These are phyloP conservation scores for Thymus quinquecostatus DNA, from an alignment of 257 asterid species.

Conservation along the genomic window DNA sequence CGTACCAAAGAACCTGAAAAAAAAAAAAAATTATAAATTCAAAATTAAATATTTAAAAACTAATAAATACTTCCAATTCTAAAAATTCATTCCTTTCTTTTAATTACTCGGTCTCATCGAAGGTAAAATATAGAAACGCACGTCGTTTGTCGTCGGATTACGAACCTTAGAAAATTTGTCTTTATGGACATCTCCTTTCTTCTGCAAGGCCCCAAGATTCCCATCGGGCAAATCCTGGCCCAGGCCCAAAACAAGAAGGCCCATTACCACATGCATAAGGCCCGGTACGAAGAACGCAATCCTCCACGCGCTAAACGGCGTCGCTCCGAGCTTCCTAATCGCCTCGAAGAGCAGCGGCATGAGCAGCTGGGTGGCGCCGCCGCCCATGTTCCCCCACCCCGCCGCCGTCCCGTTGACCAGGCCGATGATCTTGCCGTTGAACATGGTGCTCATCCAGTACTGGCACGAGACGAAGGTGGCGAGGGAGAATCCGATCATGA, in stretches of 20 bases:
- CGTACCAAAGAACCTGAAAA: constrained; percentile 49
- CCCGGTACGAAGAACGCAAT: constrained; percentile 63
- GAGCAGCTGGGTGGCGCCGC: constrained; percentile 61
- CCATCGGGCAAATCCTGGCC: constrained; percentile 76
- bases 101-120: too few relatives aligned
- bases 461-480: constrained; percentile 71
- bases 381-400: constrained; percentile 78
- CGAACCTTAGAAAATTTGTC: constrained; percentile 48
- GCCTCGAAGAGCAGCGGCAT: constrained; percentile 59
- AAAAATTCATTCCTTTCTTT: too few relatives aligned
- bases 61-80: too few relatives aligned
- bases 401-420: constrained; percentile 62
- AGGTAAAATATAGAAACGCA: too few relatives aligned
- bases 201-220: constrained; percentile 42
- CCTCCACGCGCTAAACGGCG: constrained; percentile 64
- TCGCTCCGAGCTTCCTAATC: constrained; percentile 44
- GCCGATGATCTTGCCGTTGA: constrained; percentile 54
- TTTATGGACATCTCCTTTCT: constrained; percentile 47
- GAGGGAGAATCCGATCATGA: constrained; percentile 65
- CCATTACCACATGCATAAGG: constrained; percentile 53
- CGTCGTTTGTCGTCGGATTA: too few relatives aligned
- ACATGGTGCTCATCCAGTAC: constrained; percentile 68
- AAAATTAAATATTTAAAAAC: too few relatives aligned
- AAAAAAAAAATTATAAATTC: too few relatives aligned
- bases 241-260: constrained; percentile 46